Evolutionary conservation across 805 yeast genomes (phyloP).

Genomic region (Yamadazyma tumulicola): DNA sequence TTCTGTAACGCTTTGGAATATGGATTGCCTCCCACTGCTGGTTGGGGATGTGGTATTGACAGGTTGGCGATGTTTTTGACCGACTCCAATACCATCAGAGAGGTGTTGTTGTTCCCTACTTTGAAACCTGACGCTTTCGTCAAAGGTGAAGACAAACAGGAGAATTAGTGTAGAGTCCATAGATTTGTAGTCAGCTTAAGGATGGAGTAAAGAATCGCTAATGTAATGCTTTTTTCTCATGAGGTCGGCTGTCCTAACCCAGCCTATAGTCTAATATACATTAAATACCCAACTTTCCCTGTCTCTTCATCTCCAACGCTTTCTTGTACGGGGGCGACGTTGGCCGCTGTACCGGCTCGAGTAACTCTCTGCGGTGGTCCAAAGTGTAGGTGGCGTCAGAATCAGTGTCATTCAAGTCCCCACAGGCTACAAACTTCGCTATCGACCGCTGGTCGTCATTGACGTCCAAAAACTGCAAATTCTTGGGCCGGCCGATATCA

Average conservation of each 20-base stretch:
- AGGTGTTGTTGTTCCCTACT: slow-evolving; percentile 96
- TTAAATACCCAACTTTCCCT: slow-evolving; percentile 53
- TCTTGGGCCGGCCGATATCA: slow-evolving; percentile 52
- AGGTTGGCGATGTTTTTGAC: slow-evolving; percentile 98
- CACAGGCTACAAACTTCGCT: slow-evolving; percentile 95
- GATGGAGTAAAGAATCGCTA: neutral
- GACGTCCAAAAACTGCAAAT: slow-evolving; percentile 44
- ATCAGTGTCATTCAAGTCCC: slow-evolving; percentile 82
- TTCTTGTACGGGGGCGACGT: slow-evolving; percentile 96
- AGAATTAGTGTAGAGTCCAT: slow-evolving; percentile 11
- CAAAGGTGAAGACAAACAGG: slow-evolving; percentile 32
- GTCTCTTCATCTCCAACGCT: slow-evolving; percentile 83
- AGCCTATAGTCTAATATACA: too few species aligned
- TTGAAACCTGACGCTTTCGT: slow-evolving; percentile 80
- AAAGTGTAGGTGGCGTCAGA: slow-evolving; percentile 90
- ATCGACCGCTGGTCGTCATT: slow-evolving; percentile 65
- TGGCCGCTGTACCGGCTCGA: slow-evolving; percentile 93
- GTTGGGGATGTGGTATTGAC: slow-evolving; percentile 99
- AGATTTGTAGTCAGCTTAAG: neutral
- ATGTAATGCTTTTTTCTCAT: slow-evolving; percentile 2
- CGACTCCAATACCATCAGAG: slow-evolving; percentile 94
- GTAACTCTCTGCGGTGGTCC: slow-evolving; percentile 29
- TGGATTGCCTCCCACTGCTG: slow-evolving; percentile 99
- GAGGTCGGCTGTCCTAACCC: too few species aligned
- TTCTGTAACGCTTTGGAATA: slow-evolving; percentile 97